phyloP scores from a whole-genome alignment of 495 filamentous ascomycete genomes.

The Tuber indicum region DNA sequence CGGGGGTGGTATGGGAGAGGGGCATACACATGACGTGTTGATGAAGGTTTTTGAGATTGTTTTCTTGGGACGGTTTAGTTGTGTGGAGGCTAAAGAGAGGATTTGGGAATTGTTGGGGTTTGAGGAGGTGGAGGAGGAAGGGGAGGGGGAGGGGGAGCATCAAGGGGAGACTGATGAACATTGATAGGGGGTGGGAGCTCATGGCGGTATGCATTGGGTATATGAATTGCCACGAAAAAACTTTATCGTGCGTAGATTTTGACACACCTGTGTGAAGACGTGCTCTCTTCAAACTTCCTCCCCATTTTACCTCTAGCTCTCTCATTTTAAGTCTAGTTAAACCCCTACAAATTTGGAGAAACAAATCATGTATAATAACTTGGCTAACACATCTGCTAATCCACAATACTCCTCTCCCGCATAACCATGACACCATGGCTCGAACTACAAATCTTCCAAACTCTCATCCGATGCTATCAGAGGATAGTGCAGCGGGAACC shows the following conservation, averaged over 20 bases:
- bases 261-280: neutral
- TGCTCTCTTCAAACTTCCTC: neutral
- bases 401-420: neutral
- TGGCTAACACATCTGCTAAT: neutral
- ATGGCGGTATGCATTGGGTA: neutral
- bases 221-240: neutral
- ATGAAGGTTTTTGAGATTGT: neutral
- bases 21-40: neutral
- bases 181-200: neutral
- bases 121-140: neutral
- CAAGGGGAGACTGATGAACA: neutral
- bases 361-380: neutral
- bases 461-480: neutral
- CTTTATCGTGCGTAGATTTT: neutral
- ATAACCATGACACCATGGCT: neutral
- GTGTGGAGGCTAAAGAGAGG: neutral
- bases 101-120: neutral
- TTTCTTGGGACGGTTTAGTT: neutral
- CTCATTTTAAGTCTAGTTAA: neutral
- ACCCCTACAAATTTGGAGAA: neutral
- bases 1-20: neutral
- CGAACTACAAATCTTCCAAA: neutral
- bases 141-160: neutral
- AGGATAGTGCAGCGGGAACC: neutral
- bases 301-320: neutral